A percentile compares a stretch with the other conserved stretches of the same genome.
phyloP scores from a whole-genome alignment of 2,329 filamentous ascomycete genomes.

The Hyphodiscus sp. region DNA sequence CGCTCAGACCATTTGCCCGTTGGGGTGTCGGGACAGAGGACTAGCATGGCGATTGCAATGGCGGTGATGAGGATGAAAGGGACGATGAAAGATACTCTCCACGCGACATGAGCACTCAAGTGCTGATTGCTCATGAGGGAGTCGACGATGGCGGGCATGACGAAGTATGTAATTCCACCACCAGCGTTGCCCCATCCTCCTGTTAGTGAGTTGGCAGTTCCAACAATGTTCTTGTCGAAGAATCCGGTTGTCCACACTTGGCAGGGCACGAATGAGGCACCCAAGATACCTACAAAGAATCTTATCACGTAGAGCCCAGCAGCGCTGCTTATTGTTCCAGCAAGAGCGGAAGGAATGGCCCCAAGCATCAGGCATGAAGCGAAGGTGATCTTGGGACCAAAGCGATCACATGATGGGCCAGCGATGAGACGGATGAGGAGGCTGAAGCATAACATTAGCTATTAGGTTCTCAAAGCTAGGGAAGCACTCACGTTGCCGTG shows the following conservation, averaged over 20 bases:
- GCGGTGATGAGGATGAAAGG: conserved; percentile 69
- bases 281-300: conserved; percentile 77
- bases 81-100: conserved; percentile 79
- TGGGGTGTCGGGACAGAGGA: conserved; percentile 75
- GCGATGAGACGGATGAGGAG: conserved; percentile 70
- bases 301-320: conserved; percentile 63
- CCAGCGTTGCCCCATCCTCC: conserved; percentile 83
- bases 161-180: conserved; percentile 86
- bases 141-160: conserved; percentile 87
- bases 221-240: conserved; percentile 88
- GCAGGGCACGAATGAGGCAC: conserved; percentile 74
- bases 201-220: conserved; percentile 78
- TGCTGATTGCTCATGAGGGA: conserved; percentile 57
- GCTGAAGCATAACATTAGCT: conserved; percentile 6
- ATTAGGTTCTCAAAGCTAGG: background rate
- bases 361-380: conserved; percentile 71
- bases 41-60: conserved; percentile 61
- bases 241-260: conserved; percentile 92
- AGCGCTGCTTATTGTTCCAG: conserved; percentile 66
- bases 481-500: conserved; percentile 45
- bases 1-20: conserved; percentile 76
- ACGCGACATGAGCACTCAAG: conserved; percentile 61
- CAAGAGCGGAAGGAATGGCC: conserved; percentile 73
- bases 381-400: conserved; percentile 75
- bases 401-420: conserved; percentile 79